phyloP scores from a whole-genome alignment of 2,329 filamentous ascomycete genomes.

The Penicillium sp. region DNA sequence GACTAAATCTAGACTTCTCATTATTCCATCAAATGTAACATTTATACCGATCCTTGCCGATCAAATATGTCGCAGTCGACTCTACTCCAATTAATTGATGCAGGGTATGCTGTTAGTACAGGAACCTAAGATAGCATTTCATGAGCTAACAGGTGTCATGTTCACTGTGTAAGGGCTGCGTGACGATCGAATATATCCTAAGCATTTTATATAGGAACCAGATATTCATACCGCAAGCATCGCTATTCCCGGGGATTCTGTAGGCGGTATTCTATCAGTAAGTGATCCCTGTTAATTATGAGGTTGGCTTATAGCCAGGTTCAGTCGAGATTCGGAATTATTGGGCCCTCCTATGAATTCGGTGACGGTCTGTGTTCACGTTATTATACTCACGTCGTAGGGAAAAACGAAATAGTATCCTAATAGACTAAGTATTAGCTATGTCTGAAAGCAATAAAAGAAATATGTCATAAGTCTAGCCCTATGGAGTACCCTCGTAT shows the following conservation, averaged over 20 bases:
- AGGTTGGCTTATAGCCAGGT: background rate
- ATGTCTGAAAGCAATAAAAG: background rate
- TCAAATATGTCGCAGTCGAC: slow-evolving; percentile 43
- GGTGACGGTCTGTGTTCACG: background rate
- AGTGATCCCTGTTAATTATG: background rate
- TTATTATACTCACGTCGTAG: background rate
- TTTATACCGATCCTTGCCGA: slow-evolving; percentile 39
- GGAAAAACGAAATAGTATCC: background rate
- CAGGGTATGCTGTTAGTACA: too few relatives aligned
- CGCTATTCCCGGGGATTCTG: slow-evolving; percentile 67
- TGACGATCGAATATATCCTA: slow-evolving; percentile 50
- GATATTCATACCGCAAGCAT: slow-evolving; percentile 57
- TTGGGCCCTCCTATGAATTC: background rate
- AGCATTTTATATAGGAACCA: slow-evolving; percentile 54
- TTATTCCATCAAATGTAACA: background rate
- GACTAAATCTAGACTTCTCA: background rate
- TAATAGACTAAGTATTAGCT: background rate
- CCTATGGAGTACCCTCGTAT: too few relatives aligned
- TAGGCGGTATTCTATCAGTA: slow-evolving; percentile 42
- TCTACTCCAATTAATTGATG: too few relatives aligned
- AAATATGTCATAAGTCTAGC: background rate
- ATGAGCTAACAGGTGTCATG: too few relatives aligned
- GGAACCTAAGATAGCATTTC: too few relatives aligned
- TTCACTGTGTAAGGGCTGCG: slow-evolving; percentile 32
- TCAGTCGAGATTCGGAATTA: background rate